Percentiles rank a stretch among this genome's conserved stretches.
These are phyloP conservation scores for Hypoxylon lienhwacheense DNA, from an alignment of 495 filamentous ascomycete genomes.

Conservation along the genomic window DNA sequence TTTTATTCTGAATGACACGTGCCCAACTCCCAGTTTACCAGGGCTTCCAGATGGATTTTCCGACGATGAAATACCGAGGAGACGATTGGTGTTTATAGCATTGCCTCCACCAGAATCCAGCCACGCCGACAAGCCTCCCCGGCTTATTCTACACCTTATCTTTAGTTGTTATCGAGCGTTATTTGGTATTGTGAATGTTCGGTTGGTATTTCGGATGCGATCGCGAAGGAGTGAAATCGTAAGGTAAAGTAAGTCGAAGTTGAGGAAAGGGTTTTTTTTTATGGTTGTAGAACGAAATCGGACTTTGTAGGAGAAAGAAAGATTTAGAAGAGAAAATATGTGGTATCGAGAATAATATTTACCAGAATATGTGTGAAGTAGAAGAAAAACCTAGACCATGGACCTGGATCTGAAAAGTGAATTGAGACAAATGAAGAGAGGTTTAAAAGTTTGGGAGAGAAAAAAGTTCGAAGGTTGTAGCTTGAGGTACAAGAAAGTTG, in stretches of 20 bases:
- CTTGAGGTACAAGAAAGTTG: no score
- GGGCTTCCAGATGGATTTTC: constrained; percentile 16
- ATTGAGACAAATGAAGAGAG: no score
- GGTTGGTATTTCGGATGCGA: not conserved
- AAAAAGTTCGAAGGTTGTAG: no score
- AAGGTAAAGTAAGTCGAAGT: constrained; percentile 5
- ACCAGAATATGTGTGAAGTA: no score
- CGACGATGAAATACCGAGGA: constrained; percentile 23
- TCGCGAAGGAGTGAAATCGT: not conserved
- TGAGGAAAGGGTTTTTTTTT: not conserved
- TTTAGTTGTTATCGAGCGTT: constrained; percentile 24
- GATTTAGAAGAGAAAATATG: no score
- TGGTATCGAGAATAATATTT: no score
- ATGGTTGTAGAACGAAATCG: not conserved
- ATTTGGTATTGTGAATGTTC: constrained; percentile 9
- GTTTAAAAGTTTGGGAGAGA: no score
- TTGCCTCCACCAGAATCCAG: constrained; percentile 27
- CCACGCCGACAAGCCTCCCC: constrained; percentile 16
- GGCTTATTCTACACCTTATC: constrained; percentile 14
- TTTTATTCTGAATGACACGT: constrained; percentile 30
- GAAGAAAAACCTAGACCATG: no score
- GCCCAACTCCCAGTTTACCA: constrained; percentile 26
- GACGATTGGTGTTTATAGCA: constrained; percentile 28
- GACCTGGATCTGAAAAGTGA: no score
- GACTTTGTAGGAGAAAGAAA: not conserved